phyloP scores from a whole-genome alignment of 768 basidiomycete species.

The Leccinellum rugosiceps region DNA sequence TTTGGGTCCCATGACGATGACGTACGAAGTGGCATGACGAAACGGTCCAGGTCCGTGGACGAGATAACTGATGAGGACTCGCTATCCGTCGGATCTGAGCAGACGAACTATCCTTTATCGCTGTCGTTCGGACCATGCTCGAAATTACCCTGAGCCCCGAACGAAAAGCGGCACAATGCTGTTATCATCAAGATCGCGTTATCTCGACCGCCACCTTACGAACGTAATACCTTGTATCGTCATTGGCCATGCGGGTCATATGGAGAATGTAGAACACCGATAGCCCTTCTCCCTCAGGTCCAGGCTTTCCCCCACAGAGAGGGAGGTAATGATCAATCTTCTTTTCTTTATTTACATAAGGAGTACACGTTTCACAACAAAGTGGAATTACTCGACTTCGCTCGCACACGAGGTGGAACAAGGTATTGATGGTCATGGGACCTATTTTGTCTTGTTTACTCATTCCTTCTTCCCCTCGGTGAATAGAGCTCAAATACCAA shows the following conservation, averaged over 20 bases:
- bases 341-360: neutral
- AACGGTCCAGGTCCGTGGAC: neutral
- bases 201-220: conserved; percentile 4
- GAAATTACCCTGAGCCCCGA: neutral
- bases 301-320: neutral
- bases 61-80: neutral
- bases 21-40: neutral
- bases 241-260: conserved; percentile 10
- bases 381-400: neutral
- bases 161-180: neutral
- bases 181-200: neutral
- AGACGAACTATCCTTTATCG: neutral
- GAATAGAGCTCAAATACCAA: neutral
- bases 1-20: neutral
- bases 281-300: neutral
- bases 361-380: neutral
- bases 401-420: neutral
- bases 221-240: neutral
- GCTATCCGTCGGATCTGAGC: neutral
- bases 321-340: neutral
- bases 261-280: conserved; percentile 7
- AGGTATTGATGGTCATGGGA: neutral
- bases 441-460: neutral
- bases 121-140: neutral
- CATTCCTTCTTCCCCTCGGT: neutral